Conservation (phyloP, 1,139 yeast genomes). For the Magnusiomyces ingens region DNA sequence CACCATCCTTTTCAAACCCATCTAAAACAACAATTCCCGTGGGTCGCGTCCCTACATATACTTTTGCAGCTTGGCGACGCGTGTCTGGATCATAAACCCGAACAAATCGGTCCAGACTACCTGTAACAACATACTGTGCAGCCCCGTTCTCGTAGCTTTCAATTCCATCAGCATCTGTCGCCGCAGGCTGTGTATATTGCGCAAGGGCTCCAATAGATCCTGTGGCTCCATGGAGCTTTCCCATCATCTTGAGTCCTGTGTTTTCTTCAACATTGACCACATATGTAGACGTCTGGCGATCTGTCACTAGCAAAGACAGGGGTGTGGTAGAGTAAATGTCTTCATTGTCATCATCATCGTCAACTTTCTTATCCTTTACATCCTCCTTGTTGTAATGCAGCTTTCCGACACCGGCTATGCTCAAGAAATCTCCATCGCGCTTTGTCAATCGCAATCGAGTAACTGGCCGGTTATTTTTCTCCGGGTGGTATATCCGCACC, state of each 20-base stretch:
- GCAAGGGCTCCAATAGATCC: slow-evolving; percentile 21
- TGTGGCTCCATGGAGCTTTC: slow-evolving; percentile 22
- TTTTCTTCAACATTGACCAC: slow-evolving; percentile 18
- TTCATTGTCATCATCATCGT: slow-evolving; percentile 20
- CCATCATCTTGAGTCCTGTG: slow-evolving; percentile 14
- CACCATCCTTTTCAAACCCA: slow-evolving; percentile 20
- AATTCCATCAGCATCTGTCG: not conserved
- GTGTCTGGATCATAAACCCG: slow-evolving; percentile 61
- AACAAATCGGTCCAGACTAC: slow-evolving; percentile 82
- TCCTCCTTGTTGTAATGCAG: slow-evolving; percentile 4
- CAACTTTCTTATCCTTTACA: not conserved
- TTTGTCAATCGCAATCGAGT: slow-evolving; percentile 3
- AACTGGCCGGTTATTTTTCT: slow-evolving; percentile 28
- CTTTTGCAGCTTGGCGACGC: slow-evolving; percentile 59
- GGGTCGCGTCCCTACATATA: slow-evolving; percentile 71
- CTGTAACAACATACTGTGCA: slow-evolving; percentile 42
- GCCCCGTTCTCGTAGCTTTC: slow-evolving; percentile 12
- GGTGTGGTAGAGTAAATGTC: slow-evolving; percentile 6
- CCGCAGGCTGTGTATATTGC: not conserved
- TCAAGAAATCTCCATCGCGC: slow-evolving; percentile 6
- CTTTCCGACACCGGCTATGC: slow-evolving; percentile 4
- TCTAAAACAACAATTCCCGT: slow-evolving; percentile 46
- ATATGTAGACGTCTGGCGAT: slow-evolving; percentile 22
- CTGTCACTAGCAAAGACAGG: slow-evolving; percentile 19
- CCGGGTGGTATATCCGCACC: slow-evolving; percentile 32